A percentile compares a stretch with the other conserved stretches of the same genome.
Evolutionary conservation across 331 rosid species (phyloP).

Genomic region (Malus hybrid): DNA sequence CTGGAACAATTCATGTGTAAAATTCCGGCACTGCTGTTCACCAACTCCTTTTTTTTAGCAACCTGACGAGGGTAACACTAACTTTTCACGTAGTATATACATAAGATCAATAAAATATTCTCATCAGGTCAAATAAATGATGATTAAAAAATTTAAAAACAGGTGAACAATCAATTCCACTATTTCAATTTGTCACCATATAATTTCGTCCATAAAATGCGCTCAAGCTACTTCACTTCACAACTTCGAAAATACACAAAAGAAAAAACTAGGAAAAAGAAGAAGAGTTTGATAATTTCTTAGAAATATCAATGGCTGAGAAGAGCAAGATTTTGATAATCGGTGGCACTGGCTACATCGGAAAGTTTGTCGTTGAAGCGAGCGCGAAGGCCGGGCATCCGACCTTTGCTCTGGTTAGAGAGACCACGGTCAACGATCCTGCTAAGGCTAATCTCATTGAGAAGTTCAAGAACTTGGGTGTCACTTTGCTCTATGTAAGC

Average conservation of each 20-base stretch:
- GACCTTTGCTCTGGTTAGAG: constrained; percentile 65
- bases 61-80: neutral
- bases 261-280: neutral
- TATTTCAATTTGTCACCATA: neutral
- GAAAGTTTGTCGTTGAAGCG: constrained; percentile 64
- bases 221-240: neutral
- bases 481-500: constrained; percentile 45
- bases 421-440: constrained; percentile 52
- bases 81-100: neutral
- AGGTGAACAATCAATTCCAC: neutral
- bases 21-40: neutral
- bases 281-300: neutral
- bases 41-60: neutral
- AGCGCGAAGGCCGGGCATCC: constrained; percentile 66
- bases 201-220: neutral
- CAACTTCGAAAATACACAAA: neutral
- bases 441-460: constrained; percentile 43
- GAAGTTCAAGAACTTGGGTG: constrained; percentile 50
- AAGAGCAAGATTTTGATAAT: constrained; percentile 77
- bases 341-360: constrained; percentile 91
- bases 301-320: constrained; percentile 39
- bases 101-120: neutral
- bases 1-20: no score
- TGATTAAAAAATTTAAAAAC: no score
- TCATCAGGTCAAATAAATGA: neutral